A percentile compares a stretch with the other conserved stretches of the same genome.
Evolutionary conservation across 2,329 filamentous ascomycete genomes (phyloP).

Genomic region (Trichophyton mentagrophytes): DNA sequence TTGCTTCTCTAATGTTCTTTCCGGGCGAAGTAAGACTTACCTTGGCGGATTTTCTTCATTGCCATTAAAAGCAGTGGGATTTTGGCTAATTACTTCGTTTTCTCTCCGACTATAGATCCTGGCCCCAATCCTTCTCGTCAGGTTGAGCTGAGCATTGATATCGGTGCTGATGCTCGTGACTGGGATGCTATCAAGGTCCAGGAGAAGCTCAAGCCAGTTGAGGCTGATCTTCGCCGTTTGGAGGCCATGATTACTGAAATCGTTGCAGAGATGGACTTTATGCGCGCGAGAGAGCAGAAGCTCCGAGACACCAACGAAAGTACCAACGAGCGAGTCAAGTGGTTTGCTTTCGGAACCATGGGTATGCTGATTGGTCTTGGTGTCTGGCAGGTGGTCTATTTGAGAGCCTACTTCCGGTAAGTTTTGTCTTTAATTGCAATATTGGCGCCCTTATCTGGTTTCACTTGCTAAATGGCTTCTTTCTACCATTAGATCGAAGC

Average conservation of each 20-base stretch:
- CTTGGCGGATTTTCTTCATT: neutral
- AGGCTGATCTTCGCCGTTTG: constrained; percentile 84
- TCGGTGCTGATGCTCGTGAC: constrained; percentile 93
- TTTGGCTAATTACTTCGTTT: constrained; percentile 1
- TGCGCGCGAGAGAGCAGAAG: constrained; percentile 80
- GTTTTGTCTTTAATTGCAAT: constrained; percentile 13
- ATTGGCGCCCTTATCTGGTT: neutral
- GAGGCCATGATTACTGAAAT: constrained; percentile 84
- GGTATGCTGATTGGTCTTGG: constrained; percentile 79
- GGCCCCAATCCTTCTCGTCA: constrained; percentile 47
- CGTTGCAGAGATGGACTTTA: constrained; percentile 91
- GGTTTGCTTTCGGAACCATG: constrained; percentile 92
- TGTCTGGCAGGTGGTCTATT: constrained; percentile 94
- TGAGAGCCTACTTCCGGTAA: constrained; percentile 89
- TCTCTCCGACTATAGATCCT: constrained; percentile 18
- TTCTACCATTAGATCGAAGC: constrained; percentile 44
- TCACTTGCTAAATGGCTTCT: neutral
- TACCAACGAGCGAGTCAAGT: constrained; percentile 97
- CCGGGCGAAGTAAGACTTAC: constrained; percentile 47
- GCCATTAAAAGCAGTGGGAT: neutral
- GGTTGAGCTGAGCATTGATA: constrained; percentile 88
- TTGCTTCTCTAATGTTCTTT: constrained; percentile 80
- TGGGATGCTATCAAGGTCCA: constrained; percentile 92
- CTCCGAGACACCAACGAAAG: constrained; percentile 98
- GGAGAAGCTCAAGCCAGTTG: constrained; percentile 95